A percentile compares a stretch with the other conserved stretches of the same genome.
phyloP scores from a whole-genome alignment of 805 yeast genomes.

The Schizosaccharomyces octosporus region DNA sequence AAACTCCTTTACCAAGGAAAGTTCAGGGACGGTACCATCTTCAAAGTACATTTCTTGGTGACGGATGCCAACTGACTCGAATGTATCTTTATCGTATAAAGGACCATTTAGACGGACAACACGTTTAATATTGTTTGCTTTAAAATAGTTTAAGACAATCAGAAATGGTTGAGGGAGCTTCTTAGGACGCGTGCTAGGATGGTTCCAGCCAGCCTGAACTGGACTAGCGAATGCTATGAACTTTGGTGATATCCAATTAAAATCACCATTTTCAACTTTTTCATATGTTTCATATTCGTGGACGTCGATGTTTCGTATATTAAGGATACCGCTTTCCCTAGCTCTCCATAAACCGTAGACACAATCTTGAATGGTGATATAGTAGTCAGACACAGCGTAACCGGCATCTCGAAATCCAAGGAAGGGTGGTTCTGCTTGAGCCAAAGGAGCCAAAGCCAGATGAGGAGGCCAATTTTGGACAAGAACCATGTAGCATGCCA shows the following conservation, averaged over 20 bases:
- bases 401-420: constrained; percentile 96
- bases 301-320: constrained; percentile 60
- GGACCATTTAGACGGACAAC: constrained; percentile 86
- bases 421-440: constrained; percentile 78
- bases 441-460: constrained; percentile 80
- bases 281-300: constrained; percentile 90
- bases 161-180: constrained; percentile 28
- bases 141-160: constrained; percentile 59
- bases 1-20: constrained; percentile 77
- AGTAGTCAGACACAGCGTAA: constrained; percentile 83
- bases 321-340: constrained; percentile 71
- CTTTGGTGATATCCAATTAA: constrained; percentile 73
- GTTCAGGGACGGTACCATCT: constrained; percentile 92
- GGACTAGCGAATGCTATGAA: constrained; percentile 97
- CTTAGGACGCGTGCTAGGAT: constrained; percentile 17
- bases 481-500: constrained; percentile 81
- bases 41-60: constrained; percentile 92
- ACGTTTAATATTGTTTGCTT: constrained; percentile 47
- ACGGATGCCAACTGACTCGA: constrained; percentile 57
- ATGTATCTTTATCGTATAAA: constrained; percentile 63
- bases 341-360: constrained; percentile 97
- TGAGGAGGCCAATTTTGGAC: constrained; percentile 98
- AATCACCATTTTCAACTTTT: constrained; percentile 90
- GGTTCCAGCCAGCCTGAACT: constrained; percentile 28
- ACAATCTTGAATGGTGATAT: constrained; percentile 76